These are phyloP conservation scores for Penicillium sp. DNA, from an alignment of 2,329 filamentous ascomycete species.

Conservation along the genomic window DNA sequence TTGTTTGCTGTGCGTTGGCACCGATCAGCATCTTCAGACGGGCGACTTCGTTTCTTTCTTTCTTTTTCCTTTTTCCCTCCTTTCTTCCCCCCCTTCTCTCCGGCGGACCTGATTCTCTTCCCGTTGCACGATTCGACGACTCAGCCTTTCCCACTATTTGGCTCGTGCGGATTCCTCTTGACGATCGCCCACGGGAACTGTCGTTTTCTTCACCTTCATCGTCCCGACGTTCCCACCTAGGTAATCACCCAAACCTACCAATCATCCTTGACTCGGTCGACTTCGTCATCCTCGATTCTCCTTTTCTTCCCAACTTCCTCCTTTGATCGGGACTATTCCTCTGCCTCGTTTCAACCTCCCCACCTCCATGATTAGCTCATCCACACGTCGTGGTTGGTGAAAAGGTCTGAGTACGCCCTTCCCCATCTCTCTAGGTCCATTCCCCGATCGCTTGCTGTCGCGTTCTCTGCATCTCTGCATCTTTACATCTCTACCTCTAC, in stretches of 20 bases:
- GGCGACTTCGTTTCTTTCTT: constrained; percentile 9
- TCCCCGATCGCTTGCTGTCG: no score
- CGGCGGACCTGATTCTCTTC: neutral
- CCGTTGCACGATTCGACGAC: neutral
- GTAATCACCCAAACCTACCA: no score
- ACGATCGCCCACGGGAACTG: no score
- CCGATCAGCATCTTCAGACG: constrained; percentile 12
- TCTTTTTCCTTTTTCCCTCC: constrained; percentile 3
- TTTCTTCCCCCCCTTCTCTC: constrained; percentile 3
- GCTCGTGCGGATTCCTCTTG: no score
- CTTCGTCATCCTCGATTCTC: neutral
- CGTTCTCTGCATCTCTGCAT: no score
- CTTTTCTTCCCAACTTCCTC: neutral
- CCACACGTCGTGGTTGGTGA: constrained; percentile 4
- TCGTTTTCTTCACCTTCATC: no score
- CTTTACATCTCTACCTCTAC: neutral
- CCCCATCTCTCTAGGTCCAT: constrained; percentile 4
- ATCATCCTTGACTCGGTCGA: no score
- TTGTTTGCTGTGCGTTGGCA: no score
- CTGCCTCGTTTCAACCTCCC: neutral
- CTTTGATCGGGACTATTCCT: neutral
- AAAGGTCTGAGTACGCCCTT: constrained; percentile 13
- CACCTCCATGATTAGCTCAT: constrained; percentile 15
- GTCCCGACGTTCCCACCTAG: no score
- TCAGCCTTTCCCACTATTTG: no score